phyloP scores from a whole-genome alignment of 345 rosid species.

The Sonneratia alba region DNA sequence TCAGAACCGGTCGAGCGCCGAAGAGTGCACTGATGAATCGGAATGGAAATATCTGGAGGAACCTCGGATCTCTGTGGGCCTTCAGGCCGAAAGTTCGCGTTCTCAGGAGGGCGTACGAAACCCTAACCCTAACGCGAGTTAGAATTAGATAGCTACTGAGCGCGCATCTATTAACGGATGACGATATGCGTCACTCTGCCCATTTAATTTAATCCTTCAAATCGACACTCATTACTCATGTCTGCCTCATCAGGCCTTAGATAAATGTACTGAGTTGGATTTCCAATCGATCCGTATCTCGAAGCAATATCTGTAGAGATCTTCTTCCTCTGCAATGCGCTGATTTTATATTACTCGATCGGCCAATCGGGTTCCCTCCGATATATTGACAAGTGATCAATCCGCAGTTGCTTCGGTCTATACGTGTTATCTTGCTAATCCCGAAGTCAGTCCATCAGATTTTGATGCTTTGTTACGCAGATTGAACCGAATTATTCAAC shows the following conservation, averaged over 20 bases:
- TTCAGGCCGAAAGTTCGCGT: too few species aligned
- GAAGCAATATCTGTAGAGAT: neutral
- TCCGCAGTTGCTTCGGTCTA: too few species aligned
- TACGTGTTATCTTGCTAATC: too few species aligned
- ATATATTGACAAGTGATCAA: too few species aligned
- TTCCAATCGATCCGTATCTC: neutral
- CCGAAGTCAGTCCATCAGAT: neutral
- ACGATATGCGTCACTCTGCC: neutral
- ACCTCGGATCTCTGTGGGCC: too few species aligned
- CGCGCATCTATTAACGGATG: neutral
- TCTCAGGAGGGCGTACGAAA: too few species aligned
- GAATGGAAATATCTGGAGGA: too few species aligned
- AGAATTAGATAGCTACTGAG: neutral
- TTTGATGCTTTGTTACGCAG: too few species aligned
- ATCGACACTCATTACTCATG: neutral
- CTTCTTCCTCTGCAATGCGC: neutral
- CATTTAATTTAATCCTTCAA: neutral
- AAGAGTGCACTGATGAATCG: too few species aligned
- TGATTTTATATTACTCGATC: neutral
- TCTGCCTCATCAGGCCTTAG: neutral
- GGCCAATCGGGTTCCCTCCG: neutral
- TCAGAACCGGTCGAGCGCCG: too few species aligned
- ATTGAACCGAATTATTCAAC: neutral
- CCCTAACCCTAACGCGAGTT: too few species aligned
- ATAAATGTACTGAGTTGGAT: neutral